Conservation (phyloP, 208 protist species). For the Blechomonas ayalai region DNA sequence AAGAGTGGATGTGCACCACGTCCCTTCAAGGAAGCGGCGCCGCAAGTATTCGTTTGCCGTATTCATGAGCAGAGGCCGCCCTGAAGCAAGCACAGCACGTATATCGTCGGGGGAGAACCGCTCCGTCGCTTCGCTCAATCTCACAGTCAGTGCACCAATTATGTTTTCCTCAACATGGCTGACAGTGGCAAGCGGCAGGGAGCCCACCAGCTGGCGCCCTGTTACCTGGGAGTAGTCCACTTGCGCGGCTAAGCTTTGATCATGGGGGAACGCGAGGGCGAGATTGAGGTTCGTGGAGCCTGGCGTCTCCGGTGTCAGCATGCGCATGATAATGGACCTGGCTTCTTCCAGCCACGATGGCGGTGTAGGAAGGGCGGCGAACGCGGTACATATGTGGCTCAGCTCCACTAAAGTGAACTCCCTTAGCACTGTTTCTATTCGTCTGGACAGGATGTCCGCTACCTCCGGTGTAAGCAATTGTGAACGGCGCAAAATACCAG, state of each 20-base stretch:
- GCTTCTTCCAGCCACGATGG: constrained; percentile 73
- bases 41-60: constrained; percentile 40
- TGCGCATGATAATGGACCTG: constrained; percentile 48
- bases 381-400: constrained; percentile 76
- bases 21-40: constrained; percentile 44
- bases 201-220: constrained; percentile 60
- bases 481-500: constrained; percentile 71
- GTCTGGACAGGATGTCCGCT: constrained; percentile 31
- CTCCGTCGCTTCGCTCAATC: constrained; percentile 25
- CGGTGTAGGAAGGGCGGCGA: constrained; percentile 31
- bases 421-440: constrained; percentile 61
- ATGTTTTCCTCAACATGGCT: constrained; percentile 24
- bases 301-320: constrained; percentile 8
- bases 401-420: constrained; percentile 76
- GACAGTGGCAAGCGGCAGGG: constrained; percentile 31
- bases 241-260: constrained; percentile 22
- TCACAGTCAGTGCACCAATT: constrained; percentile 27
- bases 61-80: constrained; percentile 23
- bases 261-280: constrained; percentile 64
- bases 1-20: constrained; percentile 68
- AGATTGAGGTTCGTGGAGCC: constrained; percentile 47
- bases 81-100: constrained; percentile 33
- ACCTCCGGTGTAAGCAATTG: constrained; percentile 54
- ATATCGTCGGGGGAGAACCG: constrained; percentile 67
- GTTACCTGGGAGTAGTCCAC: constrained; percentile 57